phyloP scores from a whole-genome alignment of 352 stramenopile species.

The Halophytophthora batemanensis region DNA sequence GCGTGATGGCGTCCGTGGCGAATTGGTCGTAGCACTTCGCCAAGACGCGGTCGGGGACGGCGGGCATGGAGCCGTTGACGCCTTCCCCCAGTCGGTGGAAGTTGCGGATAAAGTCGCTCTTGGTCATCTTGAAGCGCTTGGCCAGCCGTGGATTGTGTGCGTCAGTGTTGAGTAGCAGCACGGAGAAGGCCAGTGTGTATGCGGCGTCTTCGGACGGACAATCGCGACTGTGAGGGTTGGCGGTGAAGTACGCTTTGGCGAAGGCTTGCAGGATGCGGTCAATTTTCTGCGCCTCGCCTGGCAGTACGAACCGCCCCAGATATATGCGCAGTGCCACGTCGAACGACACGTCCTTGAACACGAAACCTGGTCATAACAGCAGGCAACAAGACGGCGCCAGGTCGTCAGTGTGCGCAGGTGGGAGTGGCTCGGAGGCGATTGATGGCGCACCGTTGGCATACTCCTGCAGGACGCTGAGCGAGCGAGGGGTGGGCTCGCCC shows the following conservation, averaged over 20 bases:
- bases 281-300: slow-evolving; percentile 80
- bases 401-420: not conserved
- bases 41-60: slow-evolving; percentile 49
- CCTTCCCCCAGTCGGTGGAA: slow-evolving; percentile 49
- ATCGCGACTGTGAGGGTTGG: slow-evolving; percentile 46
- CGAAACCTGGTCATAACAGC: slow-evolving; percentile 33
- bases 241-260: slow-evolving; percentile 55
- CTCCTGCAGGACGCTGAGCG: slow-evolving; percentile 59
- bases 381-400: not conserved
- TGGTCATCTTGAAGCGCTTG: slow-evolving; percentile 69
- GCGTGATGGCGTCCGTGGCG: slow-evolving; percentile 45
- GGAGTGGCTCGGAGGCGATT: too few relatives aligned
- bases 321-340: slow-evolving; percentile 74
- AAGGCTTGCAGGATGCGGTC: slow-evolving; percentile 84
- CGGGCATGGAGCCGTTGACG: slow-evolving; percentile 20
- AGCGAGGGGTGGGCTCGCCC: slow-evolving; percentile 58
- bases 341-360: slow-evolving; percentile 55
- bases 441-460: slow-evolving; percentile 49
- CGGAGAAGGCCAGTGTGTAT: slow-evolving; percentile 77
- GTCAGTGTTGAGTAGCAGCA: slow-evolving; percentile 80
- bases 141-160: slow-evolving; percentile 69
- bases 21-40: slow-evolving; percentile 69
- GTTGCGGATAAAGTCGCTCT: slow-evolving; percentile 73
- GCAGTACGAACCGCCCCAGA: slow-evolving; percentile 64
- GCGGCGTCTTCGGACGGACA: slow-evolving; percentile 70